Evolutionary conservation across 345 rosid genomes (phyloP).

Genomic region (Ricinus communis): DNA sequence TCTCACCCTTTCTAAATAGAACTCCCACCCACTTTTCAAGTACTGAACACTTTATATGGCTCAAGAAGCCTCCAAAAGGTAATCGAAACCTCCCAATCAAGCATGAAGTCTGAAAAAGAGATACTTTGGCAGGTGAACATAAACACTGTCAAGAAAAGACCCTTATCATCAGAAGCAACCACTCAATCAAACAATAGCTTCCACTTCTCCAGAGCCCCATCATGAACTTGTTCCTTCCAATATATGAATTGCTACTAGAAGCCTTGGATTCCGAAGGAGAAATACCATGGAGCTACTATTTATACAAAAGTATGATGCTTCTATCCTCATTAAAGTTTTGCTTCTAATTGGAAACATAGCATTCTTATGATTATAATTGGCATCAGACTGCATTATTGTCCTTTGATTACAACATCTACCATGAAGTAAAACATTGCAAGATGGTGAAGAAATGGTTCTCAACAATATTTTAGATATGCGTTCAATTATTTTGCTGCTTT

Average conservation of each 20-base stretch:
- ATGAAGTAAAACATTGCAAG: background rate
- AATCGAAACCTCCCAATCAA: background rate
- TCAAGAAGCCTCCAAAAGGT: background rate
- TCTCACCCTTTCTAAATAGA: background rate
- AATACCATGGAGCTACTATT: background rate
- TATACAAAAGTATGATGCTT: background rate
- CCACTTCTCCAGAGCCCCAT: background rate
- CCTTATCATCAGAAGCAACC: background rate
- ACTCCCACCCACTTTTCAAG: background rate
- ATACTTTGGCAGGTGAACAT: background rate
- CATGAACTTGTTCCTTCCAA: background rate
- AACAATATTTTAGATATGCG: background rate
- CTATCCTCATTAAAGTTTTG: background rate
- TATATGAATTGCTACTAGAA: too few relatives aligned
- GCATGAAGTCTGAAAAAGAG: background rate
- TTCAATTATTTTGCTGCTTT: background rate
- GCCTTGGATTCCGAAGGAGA: too few relatives aligned
- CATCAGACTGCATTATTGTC: background rate
- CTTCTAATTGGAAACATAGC: background rate
- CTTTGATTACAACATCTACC: background rate
- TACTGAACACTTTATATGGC: background rate
- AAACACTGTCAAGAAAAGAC: background rate
- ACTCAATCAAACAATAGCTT: background rate
- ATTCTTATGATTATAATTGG: background rate
- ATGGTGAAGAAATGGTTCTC: background rate